Evolutionary conservation across 2,329 filamentous ascomycete species (phyloP).

Genomic region (Cladosporium sp.): DNA sequence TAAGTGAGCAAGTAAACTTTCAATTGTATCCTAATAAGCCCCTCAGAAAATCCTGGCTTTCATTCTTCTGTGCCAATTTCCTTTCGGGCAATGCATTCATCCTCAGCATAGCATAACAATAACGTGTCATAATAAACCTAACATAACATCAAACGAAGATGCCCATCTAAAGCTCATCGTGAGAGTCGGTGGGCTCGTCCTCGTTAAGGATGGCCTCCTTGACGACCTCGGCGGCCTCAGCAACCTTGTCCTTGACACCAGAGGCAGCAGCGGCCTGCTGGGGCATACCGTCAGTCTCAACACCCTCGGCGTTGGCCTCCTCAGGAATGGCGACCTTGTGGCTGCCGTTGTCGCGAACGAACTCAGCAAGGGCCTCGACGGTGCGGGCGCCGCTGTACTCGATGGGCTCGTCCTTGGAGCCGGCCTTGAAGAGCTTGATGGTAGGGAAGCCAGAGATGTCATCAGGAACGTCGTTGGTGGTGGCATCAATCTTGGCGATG

Average conservation of each 20-base stretch:
- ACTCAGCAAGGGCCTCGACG: constrained; percentile 85
- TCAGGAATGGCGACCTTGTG: constrained; percentile 72
- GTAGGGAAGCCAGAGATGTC: constrained; percentile 98
- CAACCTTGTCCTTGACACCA: constrained; percentile 38
- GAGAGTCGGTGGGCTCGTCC: constrained; percentile 43
- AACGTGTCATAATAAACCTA: constrained; percentile 1
- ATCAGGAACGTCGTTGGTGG: constrained; percentile 92
- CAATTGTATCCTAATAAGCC: neutral
- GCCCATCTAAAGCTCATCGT: constrained; percentile 73
- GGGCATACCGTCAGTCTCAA: constrained; percentile 49
- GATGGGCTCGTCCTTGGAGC: constrained; percentile 78
- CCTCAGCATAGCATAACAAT: constrained; percentile 2
- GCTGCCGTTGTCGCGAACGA: constrained; percentile 94
- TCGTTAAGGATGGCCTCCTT: constrained; percentile 37
- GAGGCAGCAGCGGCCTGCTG: constrained; percentile 48
- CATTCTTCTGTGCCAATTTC: neutral
- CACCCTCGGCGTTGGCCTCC: constrained; percentile 42
- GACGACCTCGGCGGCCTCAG: constrained; percentile 36
- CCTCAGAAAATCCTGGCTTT: neutral
- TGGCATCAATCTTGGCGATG: constrained; percentile 92
- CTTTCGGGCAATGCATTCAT: neutral
- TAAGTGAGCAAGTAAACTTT: neutral
- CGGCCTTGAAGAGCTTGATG: constrained; percentile 96
- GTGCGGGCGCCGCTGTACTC: constrained; percentile 88
- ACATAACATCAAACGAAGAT: neutral